These are phyloP conservation scores for Alternaria sp. DNA, from an alignment of 2,329 filamentous ascomycete species.

Conservation along the genomic window DNA sequence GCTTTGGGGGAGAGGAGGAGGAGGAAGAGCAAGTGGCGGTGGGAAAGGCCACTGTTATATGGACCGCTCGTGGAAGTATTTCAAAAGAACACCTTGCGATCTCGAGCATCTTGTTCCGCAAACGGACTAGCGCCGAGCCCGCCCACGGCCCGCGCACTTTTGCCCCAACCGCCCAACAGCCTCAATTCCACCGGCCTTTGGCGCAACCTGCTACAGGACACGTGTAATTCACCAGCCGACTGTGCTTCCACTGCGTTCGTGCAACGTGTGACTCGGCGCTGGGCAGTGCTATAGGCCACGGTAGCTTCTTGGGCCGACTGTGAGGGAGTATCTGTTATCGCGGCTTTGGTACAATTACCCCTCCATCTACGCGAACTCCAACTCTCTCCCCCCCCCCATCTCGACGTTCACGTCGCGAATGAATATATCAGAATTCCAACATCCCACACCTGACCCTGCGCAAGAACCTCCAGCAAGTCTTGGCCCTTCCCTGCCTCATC, in stretches of 20 bases:
- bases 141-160: constrained; percentile 33
- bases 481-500: constrained; percentile 1
- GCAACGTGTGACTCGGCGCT: constrained; percentile 10
- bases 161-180: constrained; percentile 35
- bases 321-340: constrained; percentile 9
- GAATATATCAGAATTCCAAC: neutral
- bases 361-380: constrained; percentile 20
- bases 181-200: constrained; percentile 41
- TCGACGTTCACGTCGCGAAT: neutral
- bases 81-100: constrained; percentile 46
- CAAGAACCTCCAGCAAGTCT: neutral
- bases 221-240: constrained; percentile 39
- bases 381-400: neutral
- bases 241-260: constrained; percentile 1
- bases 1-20: constrained; percentile 32
- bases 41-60: constrained; percentile 43
- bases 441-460: neutral
- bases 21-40: constrained; percentile 31
- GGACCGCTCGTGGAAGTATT: constrained; percentile 34
- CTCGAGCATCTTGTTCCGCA: constrained; percentile 31
- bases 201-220: constrained; percentile 43
- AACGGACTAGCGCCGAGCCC: constrained; percentile 33
- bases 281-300: constrained; percentile 15
- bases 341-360: constrained; percentile 13
- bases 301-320: neutral